Base-by-base conservation (phyloP, 768 basidiomycete genomes). In the Termitomyces titanicus region DNA sequence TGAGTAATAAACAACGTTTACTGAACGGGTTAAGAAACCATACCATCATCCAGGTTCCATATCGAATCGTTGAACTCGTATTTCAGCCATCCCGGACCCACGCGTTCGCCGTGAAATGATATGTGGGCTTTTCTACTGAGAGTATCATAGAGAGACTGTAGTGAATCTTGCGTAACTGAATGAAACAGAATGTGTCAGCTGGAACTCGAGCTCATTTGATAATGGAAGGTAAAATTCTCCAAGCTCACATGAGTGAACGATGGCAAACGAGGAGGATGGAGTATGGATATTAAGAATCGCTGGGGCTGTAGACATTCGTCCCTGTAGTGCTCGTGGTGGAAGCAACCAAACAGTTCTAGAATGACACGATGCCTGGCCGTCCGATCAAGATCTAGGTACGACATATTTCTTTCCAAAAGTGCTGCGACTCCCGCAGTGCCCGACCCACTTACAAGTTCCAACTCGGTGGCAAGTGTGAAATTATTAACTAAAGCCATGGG, bases 41-140 rank as follows among this genome's bases (percentile, higher is more conserved):
- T 63, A 89, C 94, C 94, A 64, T 98, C 94, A 66, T 96, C 92
- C 11, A 98, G 72, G 64, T 89, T 88, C 91, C 91, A 97, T 47
- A 91, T 68, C 0, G 83, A 75, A 13, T 84, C 82, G 60, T 85
- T 84, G 75, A 83, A 94, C 58, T 89, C 82, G 66, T 98, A 98
- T 64, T 94, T 92, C 46, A 96, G 73, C 83, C 92, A 93, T 34
- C 89, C 88, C 15, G 88, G 76, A 29, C 83, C 85, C 18, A 94
- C 82, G 18, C 81, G 80, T 56, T 81, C 72, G 17, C 81, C 81
- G 51, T 76, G 72, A 64, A 85, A 85, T 20, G 82, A 82, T 0
- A 76, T 75, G 40, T 79, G 75, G 0, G 74, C 64, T 69, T 92
- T 94, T 57, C 82, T 74, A 62, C 79, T 89, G 50, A 94, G 78